Evolutionary conservation across 2,329 filamentous ascomycete genomes (phyloP).

Genomic region (Talaromyces sp.): DNA sequence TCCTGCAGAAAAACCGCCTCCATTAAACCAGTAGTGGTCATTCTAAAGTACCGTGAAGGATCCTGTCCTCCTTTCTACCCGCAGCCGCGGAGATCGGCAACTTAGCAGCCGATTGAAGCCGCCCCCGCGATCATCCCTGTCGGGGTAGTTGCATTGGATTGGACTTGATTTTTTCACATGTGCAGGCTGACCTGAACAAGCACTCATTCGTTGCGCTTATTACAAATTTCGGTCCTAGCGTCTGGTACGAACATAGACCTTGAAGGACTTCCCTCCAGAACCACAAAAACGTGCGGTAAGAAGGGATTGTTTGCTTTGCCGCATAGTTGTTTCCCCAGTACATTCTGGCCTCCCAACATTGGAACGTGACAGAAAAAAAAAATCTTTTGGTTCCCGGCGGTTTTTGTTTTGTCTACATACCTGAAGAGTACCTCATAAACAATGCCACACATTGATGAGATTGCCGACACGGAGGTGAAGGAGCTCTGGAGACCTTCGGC

Average conservation of each 20-base stretch:
- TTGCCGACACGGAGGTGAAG: slow-evolving; percentile 20
- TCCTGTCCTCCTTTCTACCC: slow-evolving; percentile 8
- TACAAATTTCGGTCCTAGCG: not conserved
- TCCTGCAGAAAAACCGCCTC: not conserved
- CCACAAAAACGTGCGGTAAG: too few relatives aligned
- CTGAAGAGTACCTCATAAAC: not conserved
- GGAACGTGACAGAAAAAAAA: too few relatives aligned
- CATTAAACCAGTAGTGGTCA: not conserved
- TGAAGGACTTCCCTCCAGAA: too few relatives aligned
- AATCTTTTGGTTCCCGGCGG: too few relatives aligned
- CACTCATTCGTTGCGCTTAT: not conserved
- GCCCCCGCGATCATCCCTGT: slow-evolving; percentile 17
- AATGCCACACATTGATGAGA: slow-evolving; percentile 27
- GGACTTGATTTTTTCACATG: slow-evolving; percentile 7
- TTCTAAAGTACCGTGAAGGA: not conserved
- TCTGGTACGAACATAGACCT: not conserved
- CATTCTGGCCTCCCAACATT: not conserved
- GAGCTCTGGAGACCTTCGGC: slow-evolving; percentile 73
- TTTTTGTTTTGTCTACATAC: too few relatives aligned
- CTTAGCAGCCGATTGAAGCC: slow-evolving; percentile 20
- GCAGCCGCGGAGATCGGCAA: slow-evolving; percentile 25
- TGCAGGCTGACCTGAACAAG: slow-evolving; percentile 7
- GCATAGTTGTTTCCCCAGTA: too few relatives aligned
- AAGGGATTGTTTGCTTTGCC: too few relatives aligned
- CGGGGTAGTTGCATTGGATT: slow-evolving; percentile 9